Conservation (phyloP, 768 basidiomycete species). For the Suillus fuscotomentosus region DNA sequence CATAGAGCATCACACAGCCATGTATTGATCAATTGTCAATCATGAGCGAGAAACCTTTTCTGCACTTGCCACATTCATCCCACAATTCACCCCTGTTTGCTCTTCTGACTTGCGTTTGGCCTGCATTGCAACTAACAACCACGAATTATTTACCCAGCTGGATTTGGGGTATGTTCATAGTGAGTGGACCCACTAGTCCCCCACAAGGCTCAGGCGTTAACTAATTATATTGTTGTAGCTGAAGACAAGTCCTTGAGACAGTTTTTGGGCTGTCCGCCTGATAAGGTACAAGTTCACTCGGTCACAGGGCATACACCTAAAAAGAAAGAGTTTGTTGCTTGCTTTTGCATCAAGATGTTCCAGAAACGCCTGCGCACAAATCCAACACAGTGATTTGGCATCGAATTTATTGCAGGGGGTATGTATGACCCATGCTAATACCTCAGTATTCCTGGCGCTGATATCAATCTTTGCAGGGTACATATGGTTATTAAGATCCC, state of each 20-base stretch:
- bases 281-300: background rate
- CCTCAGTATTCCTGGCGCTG: background rate
- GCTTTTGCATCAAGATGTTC: background rate
- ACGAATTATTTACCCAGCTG: background rate
- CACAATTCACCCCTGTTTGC: background rate
- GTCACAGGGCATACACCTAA: background rate
- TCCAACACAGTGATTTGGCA: background rate
- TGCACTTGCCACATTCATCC: background rate
- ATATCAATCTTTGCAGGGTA: background rate
- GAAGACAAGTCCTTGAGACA: background rate
- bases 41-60: background rate
- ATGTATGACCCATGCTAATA: background rate
- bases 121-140: background rate
- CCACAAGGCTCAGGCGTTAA: background rate
- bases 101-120: background rate
- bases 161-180: background rate
- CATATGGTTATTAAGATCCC: background rate
- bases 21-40: background rate
- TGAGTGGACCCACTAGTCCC: background rate
- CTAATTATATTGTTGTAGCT: background rate
- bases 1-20: background rate
- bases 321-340: background rate
- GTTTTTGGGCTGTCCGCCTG: background rate
- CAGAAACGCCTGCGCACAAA: background rate
- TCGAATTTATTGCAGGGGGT: background rate